These are phyloP conservation scores for Coemansia sp. DNA, from an alignment of 192 early-diverging fungal species.

Conservation along the genomic window DNA sequence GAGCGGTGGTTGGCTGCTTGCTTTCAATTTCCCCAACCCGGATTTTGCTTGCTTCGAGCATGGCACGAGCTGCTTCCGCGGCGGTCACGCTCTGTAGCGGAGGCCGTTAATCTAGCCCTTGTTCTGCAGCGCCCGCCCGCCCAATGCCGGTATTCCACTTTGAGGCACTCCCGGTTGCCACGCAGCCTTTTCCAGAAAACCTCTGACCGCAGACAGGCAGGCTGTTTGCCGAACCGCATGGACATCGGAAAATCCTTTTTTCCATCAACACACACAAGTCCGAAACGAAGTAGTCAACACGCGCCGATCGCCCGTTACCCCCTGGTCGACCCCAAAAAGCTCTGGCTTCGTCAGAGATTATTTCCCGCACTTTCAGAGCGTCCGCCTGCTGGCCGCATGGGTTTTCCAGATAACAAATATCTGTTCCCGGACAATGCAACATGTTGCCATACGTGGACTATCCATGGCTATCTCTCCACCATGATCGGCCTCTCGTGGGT, in stretches of 20 bases:
- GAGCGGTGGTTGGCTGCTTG: too few relatives aligned
- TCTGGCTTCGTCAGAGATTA: not conserved
- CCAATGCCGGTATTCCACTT: not conserved
- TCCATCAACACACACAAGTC: not conserved
- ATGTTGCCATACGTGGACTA: too few relatives aligned
- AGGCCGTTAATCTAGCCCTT: too few relatives aligned
- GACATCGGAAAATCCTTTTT: not conserved
- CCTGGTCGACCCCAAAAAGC: not conserved
- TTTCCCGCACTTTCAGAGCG: not conserved
- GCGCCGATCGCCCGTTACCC: not conserved
- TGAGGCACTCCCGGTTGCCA: not conserved
- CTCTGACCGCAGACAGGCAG: not conserved
- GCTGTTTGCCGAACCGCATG: not conserved
- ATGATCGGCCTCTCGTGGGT: too few relatives aligned
- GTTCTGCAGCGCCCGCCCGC: not conserved
- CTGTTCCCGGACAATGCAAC: too few relatives aligned
- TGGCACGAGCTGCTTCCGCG: too few relatives aligned
- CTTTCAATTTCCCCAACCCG: too few relatives aligned
- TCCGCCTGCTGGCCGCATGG: not conserved
- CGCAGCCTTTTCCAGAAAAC: not conserved
- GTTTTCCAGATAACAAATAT: too few relatives aligned
- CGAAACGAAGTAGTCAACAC: not conserved
- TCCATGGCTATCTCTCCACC: too few relatives aligned
- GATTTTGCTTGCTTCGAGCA: too few relatives aligned
- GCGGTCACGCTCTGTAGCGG: too few relatives aligned